Conservation (phyloP, 2,329 filamentous ascomycete species). For the Aspergillus sp. region DNA sequence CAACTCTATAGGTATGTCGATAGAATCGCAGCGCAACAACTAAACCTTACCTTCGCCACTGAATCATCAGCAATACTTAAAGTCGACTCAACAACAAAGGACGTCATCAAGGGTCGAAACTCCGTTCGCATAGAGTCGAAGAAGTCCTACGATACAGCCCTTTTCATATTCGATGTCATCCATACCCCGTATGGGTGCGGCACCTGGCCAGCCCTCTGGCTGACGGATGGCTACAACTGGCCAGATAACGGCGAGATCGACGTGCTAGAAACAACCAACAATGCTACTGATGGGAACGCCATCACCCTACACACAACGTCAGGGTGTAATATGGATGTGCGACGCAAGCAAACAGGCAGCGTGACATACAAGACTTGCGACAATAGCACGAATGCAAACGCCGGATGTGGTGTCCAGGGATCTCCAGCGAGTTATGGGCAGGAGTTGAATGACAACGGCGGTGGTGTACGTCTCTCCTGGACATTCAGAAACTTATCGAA, state of each 20-base stretch:
- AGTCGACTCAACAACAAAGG: conserved; percentile 61
- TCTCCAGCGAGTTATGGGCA: conserved; percentile 49
- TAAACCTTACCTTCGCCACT: conserved; percentile 64
- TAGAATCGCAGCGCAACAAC: conserved; percentile 27
- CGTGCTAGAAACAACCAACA: conserved; percentile 60
- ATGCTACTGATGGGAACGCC: conserved; percentile 55
- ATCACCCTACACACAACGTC: conserved; percentile 61
- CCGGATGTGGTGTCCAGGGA: conserved; percentile 58
- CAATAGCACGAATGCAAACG: conserved; percentile 52
- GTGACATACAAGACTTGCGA: conserved; percentile 50
- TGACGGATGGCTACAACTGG: conserved; percentile 62
- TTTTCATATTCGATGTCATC: conserved; percentile 67
- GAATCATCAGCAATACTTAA: conserved; percentile 54
- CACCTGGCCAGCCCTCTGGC: conserved; percentile 67
- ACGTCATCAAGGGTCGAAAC: conserved; percentile 60
- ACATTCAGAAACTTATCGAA: not conserved
- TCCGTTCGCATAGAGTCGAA: conserved; percentile 65
- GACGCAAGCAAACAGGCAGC: conserved; percentile 54
- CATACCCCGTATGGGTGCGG: conserved; percentile 65
- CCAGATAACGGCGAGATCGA: conserved; percentile 66
- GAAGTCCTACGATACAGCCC: conserved; percentile 58
- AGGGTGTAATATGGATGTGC: conserved; percentile 55
- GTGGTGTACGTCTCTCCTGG: conserved; percentile 44
- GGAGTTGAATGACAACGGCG: conserved; percentile 54
- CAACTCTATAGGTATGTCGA: conserved; percentile 39